Evolutionary conservation across 257 asterid species (phyloP).

Genomic region (Fraxinus anomala): DNA sequence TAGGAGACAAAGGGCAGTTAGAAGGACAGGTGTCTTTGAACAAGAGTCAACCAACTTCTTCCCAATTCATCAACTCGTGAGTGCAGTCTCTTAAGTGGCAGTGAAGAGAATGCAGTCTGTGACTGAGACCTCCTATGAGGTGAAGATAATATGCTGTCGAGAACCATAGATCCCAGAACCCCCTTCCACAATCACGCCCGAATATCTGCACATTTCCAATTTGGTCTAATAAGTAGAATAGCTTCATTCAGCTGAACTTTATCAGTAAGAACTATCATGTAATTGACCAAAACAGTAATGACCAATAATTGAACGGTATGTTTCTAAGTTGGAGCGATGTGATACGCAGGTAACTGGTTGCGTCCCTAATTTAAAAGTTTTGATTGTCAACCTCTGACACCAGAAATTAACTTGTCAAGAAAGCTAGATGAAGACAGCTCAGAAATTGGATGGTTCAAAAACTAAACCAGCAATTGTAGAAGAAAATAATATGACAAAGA

Average conservation of each 20-base stretch:
- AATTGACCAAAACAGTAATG: background rate
- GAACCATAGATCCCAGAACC: conserved; percentile 41
- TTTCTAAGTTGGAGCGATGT: background rate
- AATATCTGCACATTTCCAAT: conserved; percentile 29
- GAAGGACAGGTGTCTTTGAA: conserved; percentile 69
- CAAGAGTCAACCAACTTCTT: conserved; percentile 50
- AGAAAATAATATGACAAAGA: too few species aligned
- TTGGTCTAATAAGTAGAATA: background rate
- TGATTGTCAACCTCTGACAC: background rate
- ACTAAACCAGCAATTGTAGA: background rate
- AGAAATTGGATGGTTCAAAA: background rate
- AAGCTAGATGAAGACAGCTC: background rate
- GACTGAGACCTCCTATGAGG: conserved; percentile 72
- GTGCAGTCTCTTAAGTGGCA: conserved; percentile 37
- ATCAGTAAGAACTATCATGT: background rate
- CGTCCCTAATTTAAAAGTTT: background rate
- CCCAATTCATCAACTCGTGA: conserved; percentile 50
- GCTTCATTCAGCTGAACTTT: conserved; percentile 2
- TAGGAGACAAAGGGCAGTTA: conserved; percentile 57
- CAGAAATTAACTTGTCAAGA: background rate
- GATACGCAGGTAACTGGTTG: background rate
- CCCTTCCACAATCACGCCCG: conserved; percentile 7
- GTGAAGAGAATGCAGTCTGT: conserved; percentile 56
- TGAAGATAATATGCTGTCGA: conserved; percentile 59
- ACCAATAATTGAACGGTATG: background rate